A percentile compares a stretch with the other conserved stretches of the same genome.
These are phyloP conservation scores for Piloderma croceum DNA, from an alignment of 768 basidiomycete genomes.

Conservation along the genomic window DNA sequence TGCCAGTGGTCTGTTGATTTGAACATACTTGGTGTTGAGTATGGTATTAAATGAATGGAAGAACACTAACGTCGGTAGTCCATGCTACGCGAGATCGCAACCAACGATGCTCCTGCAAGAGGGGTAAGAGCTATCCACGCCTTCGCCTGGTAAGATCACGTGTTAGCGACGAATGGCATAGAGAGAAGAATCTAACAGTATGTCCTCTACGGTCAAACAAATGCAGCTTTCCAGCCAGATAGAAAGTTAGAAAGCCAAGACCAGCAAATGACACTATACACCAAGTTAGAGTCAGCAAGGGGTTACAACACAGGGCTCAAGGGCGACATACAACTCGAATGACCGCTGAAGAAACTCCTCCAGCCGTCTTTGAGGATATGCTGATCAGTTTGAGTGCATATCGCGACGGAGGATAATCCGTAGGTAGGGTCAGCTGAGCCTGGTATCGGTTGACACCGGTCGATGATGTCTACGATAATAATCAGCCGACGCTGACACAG, in stretches of 20 bases:
- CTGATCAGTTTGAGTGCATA: slow-evolving; percentile 71
- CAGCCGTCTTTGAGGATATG: slow-evolving; percentile 73
- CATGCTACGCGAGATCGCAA: slow-evolving; percentile 86
- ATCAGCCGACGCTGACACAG: not conserved
- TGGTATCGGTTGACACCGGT: slow-evolving; percentile 62
- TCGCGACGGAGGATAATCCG: slow-evolving; percentile 64
- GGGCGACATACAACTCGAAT: slow-evolving; percentile 66
- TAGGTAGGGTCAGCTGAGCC: slow-evolving; percentile 65
- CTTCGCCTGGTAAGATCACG: slow-evolving; percentile 42
- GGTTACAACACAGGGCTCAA: not conserved
- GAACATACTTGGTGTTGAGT: slow-evolving; percentile 1
- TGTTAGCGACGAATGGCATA: not conserved
- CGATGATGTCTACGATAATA: slow-evolving; percentile 47
- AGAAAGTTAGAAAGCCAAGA: slow-evolving; percentile 82
- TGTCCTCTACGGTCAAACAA: slow-evolving; percentile 81
- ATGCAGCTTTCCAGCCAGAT: slow-evolving; percentile 89
- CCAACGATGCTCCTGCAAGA: slow-evolving; percentile 67
- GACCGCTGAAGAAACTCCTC: slow-evolving; percentile 89
- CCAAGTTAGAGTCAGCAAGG: not conserved
- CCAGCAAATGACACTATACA: slow-evolving; percentile 84
- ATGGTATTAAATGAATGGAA: slow-evolving; percentile 7
- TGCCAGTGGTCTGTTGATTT: slow-evolving; percentile 75
- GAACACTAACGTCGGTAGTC: slow-evolving; percentile 72
- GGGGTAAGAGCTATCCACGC: slow-evolving; percentile 82
- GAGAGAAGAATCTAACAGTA: slow-evolving; percentile 36